Base-by-base conservation (phyloP, 1,284 basidiomycete genomes). In the Apiotrichum siamense region DNA sequence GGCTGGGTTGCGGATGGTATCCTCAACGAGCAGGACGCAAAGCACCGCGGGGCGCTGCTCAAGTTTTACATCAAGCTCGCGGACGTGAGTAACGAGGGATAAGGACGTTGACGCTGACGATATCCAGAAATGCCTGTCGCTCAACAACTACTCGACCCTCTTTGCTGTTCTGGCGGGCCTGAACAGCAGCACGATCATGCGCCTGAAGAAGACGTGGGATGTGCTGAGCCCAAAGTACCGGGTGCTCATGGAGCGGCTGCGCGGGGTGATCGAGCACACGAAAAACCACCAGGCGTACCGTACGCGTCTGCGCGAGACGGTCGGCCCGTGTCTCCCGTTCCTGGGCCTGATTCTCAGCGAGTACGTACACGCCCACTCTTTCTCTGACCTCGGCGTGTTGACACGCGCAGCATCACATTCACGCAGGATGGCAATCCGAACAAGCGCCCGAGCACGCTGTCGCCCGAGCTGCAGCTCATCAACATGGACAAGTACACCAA, bases 401-500 rank as follows among this genome's bases (percentile, higher is more conserved):
- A 26, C n/a, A 44, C 49, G 37, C 15, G 11, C 53, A 74, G 72
- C 72, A 81, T 97, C 55, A 97, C 92, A 2, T 98, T 97, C 74
- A 93, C 90, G 63, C 83, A 87, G 47, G 94, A 96, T 66, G 94
- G 94, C 33, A 97, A 97, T 70, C 85, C 90, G 9, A 85, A 87
- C 9, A 80, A 84, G 62, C 81, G 94, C 57, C 80, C 84, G n/a
- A 87, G 89, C 12, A 87, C 87, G 2, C 71, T 81, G 52, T 83
- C 84, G 49, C 78, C 85, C 3, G 81, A 82, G 44, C 85, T 89
- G 71, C 87, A 85, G 66, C 75, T 98, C 43, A 80, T 97, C 70
- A 98, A 98, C 74, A 93, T 96, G 70, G 94, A 93, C 76, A 94
- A 89, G 76, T 96, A 87, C 63, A 84, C 87, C 68, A 92, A 91